These are phyloP conservation scores for Helenozyma rhizophorensis DNA, from an alignment of 805 yeast species.

Conservation along the genomic window DNA sequence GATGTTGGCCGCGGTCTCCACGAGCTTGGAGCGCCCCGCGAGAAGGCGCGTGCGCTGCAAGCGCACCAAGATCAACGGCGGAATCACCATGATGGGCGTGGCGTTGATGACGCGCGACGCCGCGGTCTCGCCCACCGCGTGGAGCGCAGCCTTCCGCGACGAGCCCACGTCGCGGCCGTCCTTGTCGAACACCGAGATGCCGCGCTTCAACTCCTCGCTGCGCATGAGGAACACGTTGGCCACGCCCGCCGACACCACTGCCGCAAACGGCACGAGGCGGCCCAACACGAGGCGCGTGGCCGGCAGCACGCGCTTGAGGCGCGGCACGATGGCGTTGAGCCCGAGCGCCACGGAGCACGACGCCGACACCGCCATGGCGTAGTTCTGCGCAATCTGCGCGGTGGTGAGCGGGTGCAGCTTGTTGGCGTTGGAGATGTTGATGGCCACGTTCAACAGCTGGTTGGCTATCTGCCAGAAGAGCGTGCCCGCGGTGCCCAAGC, in stretches of 20 bases:
- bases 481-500: conserved; percentile 84
- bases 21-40: conserved; percentile 60
- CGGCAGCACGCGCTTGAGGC: conserved; percentile 66
- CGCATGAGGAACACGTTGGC: conserved; percentile 97
- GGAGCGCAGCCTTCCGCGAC: conserved; percentile 81
- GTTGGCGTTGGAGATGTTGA: conserved; percentile 93
- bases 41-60: conserved; percentile 64
- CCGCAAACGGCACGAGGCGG: conserved; percentile 95
- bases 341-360: conserved; percentile 96
- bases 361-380: conserved; percentile 85
- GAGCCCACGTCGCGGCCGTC: conserved; percentile 58
- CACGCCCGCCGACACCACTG: conserved; percentile 95
- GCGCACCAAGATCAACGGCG: conserved; percentile 78
- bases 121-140: conserved; percentile 97
- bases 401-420: conserved; percentile 89
- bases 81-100: conserved; percentile 95
- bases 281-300: conserved; percentile 67
- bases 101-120: conserved; percentile 92
- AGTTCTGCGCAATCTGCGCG: conserved; percentile 70
- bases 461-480: conserved; percentile 97
- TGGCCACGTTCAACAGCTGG: conserved; percentile 94
- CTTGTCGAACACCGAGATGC: conserved; percentile 66
- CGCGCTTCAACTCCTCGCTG: conserved; percentile 85
- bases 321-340: conserved; percentile 85
- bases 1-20: conserved; percentile 70